phyloP scores from a whole-genome alignment of 352 stramenopile species.

The Globisporangium abappressorium region DNA sequence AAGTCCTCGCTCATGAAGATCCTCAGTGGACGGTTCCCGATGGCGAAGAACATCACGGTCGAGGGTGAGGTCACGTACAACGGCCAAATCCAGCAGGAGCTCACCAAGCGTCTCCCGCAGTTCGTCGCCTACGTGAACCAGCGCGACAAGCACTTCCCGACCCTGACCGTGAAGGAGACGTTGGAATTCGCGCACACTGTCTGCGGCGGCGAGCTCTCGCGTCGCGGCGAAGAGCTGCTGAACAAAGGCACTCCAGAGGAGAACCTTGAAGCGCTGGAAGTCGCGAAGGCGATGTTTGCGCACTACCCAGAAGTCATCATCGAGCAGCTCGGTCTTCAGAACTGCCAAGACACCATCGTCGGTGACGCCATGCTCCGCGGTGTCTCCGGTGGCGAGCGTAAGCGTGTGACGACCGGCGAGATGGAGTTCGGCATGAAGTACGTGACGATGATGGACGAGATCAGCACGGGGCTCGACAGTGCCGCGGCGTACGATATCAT shows the following conservation, averaged over 20 bases:
- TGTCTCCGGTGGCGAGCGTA: constrained; percentile 70
- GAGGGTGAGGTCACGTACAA: constrained; percentile 48
- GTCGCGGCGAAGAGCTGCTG: constrained; percentile 38
- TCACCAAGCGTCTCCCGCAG: constrained; percentile 45
- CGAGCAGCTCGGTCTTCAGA: constrained; percentile 11
- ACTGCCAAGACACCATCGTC: constrained; percentile 20
- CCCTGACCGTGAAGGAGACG: constrained; percentile 46
- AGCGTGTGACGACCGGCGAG: constrained; percentile 73
- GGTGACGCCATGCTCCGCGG: constrained; percentile 61
- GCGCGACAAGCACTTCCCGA: constrained; percentile 42
- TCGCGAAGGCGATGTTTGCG: constrained; percentile 22
- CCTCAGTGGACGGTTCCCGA: constrained; percentile 36
- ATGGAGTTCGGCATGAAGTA: constrained; percentile 83
- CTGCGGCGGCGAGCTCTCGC: constrained; percentile 21
- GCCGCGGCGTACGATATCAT: constrained; percentile 71
- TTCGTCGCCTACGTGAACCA: constrained; percentile 47
- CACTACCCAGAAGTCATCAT: constrained; percentile 46
- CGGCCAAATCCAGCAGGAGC: constrained; percentile 4
- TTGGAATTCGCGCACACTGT: constrained; percentile 60
- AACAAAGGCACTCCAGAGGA: constrained; percentile 29
- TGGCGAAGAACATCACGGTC: constrained; percentile 27
- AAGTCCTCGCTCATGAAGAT: constrained; percentile 58
- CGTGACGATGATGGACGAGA: constrained; percentile 88
- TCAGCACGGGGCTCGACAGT: constrained; percentile 89
- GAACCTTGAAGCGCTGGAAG: constrained; percentile 24